Percentiles rank a stretch among this genome's conserved stretches.
phyloP scores from a whole-genome alignment of 2,329 filamentous ascomycete genomes.

The Ploettnerulaceae sp. region DNA sequence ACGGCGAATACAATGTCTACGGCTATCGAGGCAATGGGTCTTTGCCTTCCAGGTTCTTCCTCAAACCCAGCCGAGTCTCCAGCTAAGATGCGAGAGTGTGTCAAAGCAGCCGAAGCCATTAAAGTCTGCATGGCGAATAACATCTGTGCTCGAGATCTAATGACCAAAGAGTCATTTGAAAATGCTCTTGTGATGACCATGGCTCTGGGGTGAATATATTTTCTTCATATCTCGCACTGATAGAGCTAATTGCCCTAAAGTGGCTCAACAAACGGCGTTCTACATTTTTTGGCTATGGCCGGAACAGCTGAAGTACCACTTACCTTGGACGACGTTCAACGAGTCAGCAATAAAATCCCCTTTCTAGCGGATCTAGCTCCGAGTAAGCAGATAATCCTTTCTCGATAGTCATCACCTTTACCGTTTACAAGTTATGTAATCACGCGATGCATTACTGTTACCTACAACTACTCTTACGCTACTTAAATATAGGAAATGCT shows the following conservation, averaged over 20 bases:
- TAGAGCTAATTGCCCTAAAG: constrained; percentile 10
- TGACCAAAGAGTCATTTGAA: constrained; percentile 65
- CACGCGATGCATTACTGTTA: too few species aligned
- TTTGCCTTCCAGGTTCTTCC: constrained; percentile 63
- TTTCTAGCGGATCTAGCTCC: constrained; percentile 71
- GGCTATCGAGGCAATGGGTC: constrained; percentile 67
- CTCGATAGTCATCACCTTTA: too few species aligned
- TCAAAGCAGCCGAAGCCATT: constrained; percentile 63
- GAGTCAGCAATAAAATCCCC: constrained; percentile 64
- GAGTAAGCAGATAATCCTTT: too few species aligned
- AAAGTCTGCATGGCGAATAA: constrained; percentile 64
- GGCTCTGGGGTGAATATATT: constrained; percentile 50
- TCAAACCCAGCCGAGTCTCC: constrained; percentile 64
- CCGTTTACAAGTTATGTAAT: too few species aligned
- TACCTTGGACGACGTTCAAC: constrained; percentile 64
- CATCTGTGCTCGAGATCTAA: constrained; percentile 61
- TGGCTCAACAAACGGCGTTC: constrained; percentile 65
- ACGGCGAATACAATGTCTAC: constrained; percentile 75
- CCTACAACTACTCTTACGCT: too few species aligned
- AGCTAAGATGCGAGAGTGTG: constrained; percentile 67
- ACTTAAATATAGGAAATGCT: too few species aligned
- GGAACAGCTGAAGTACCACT: constrained; percentile 61
- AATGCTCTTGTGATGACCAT: constrained; percentile 72
- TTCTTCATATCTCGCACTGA: neutral
- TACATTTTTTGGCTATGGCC: constrained; percentile 70